These are phyloP conservation scores for Monosporascus sp. DNA, from an alignment of 2,329 filamentous ascomycete genomes.

Conservation along the genomic window DNA sequence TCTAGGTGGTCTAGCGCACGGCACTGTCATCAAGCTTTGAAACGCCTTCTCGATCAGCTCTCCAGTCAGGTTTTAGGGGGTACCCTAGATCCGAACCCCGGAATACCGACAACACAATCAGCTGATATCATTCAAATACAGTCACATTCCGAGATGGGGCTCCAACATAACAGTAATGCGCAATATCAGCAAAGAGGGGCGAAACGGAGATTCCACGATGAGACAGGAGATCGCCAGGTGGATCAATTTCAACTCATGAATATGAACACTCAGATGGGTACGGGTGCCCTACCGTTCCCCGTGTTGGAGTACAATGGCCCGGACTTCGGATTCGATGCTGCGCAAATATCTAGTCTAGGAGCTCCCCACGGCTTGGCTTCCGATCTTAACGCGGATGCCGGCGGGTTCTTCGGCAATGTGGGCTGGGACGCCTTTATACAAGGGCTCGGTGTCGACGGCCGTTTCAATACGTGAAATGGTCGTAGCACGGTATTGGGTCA, in stretches of 20 bases:
- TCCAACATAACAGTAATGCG: background rate
- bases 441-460: background rate
- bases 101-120: background rate
- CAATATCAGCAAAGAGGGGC: background rate
- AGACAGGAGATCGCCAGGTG: background rate
- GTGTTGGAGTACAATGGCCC: conserved; percentile 7
- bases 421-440: conserved; percentile 2
- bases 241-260: background rate
- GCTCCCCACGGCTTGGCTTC: background rate
- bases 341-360: background rate
- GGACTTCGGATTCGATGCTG: conserved; percentile 8
- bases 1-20: conserved; percentile 3
- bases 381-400: background rate
- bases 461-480: background rate
- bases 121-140: background rate
- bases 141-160: background rate
- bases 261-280: background rate
- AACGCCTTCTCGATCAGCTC: background rate
- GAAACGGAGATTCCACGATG: background rate
- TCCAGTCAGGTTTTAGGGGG: background rate
- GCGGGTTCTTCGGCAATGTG: conserved; percentile 1
- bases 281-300: background rate
- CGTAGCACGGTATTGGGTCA: too few species aligned
- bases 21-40: conserved; percentile 3
- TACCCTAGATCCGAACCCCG: background rate